phyloP scores from a whole-genome alignment of 2,329 filamentous ascomycete genomes.

The Beauveria caledonica region DNA sequence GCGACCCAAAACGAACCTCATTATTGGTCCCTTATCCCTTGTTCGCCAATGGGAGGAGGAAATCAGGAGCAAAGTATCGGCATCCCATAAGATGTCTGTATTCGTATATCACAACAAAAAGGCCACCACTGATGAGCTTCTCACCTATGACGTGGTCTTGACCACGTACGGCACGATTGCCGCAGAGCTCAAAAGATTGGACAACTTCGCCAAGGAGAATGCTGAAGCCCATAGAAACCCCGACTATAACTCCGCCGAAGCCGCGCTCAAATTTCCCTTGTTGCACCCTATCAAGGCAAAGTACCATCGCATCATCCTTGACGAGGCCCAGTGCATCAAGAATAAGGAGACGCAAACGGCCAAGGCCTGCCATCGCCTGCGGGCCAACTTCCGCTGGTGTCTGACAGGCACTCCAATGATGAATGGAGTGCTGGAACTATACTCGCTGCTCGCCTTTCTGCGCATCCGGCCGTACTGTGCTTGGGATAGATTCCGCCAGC shows the following conservation, averaged over 20 bases:
- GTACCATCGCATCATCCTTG: constrained; percentile 75
- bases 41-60: constrained; percentile 81
- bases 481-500: constrained; percentile 50
- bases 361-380: constrained; percentile 57
- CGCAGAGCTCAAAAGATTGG: constrained; percentile 54
- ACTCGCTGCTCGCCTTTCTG: constrained; percentile 69
- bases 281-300: constrained; percentile 50
- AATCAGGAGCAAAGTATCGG: constrained; percentile 60
- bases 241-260: constrained; percentile 29
- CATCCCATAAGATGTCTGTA: constrained; percentile 50
- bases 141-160: constrained; percentile 67
- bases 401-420: constrained; percentile 82
- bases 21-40: constrained; percentile 71
- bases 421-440: constrained; percentile 74
- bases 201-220: constrained; percentile 41
- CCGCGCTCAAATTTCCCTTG: constrained; percentile 41
- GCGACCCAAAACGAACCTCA: constrained; percentile 58
- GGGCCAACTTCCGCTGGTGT: constrained; percentile 68
- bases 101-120: constrained; percentile 66
- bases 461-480: constrained; percentile 66
- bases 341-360: constrained; percentile 68
- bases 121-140: constrained; percentile 50
- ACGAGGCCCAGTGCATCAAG: constrained; percentile 79
- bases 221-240: constrained; percentile 25
- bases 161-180: constrained; percentile 77